These are phyloP conservation scores for Ophiosphaerella narmari DNA, from an alignment of 2,329 filamentous ascomycete species.

Conservation along the genomic window DNA sequence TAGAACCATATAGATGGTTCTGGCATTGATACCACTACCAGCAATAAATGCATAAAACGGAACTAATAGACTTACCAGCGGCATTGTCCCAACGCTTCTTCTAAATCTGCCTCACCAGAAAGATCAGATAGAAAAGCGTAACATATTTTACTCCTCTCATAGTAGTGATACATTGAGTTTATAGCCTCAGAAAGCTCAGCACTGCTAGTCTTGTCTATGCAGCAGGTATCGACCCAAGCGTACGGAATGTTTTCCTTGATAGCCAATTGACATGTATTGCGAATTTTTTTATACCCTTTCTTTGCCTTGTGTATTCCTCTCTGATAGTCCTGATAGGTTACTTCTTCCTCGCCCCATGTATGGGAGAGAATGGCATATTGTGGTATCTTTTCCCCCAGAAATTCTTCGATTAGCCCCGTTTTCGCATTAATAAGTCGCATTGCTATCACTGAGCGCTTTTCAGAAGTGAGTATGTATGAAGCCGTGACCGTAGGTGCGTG, in stretches of 20 bases:
- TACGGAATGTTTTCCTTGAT: not conserved
- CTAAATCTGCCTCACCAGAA: not conserved
- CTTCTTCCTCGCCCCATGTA: constrained; percentile 10
- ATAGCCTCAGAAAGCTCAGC: constrained; percentile 1
- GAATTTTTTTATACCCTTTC: constrained; percentile 5
- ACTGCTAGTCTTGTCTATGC: constrained; percentile 3
- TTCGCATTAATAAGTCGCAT: constrained; percentile 9
- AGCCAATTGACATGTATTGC: constrained; percentile 3
- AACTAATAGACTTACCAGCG: not conserved
- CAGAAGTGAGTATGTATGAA: no score
- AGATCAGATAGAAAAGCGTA: constrained; percentile 1
- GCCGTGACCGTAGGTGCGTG: no score
- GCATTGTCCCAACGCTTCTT: not conserved
- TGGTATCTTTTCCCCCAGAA: constrained; percentile 4
- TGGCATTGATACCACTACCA: not conserved
- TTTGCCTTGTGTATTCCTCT: constrained; percentile 1
- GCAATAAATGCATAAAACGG: not conserved
- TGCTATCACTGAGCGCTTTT: no score
- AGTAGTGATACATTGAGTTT: constrained; percentile 4
- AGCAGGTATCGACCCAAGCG: constrained; percentile 12
- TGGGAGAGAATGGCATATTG: constrained; percentile 13
- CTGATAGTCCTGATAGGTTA: constrained; percentile 3
- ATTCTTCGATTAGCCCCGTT: constrained; percentile 2
- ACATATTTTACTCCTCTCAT: not conserved
- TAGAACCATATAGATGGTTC: not conserved